These are phyloP conservation scores for Ganoderma resinaceum DNA, from an alignment of 1,284 basidiomycete genomes.

Conservation along the genomic window DNA sequence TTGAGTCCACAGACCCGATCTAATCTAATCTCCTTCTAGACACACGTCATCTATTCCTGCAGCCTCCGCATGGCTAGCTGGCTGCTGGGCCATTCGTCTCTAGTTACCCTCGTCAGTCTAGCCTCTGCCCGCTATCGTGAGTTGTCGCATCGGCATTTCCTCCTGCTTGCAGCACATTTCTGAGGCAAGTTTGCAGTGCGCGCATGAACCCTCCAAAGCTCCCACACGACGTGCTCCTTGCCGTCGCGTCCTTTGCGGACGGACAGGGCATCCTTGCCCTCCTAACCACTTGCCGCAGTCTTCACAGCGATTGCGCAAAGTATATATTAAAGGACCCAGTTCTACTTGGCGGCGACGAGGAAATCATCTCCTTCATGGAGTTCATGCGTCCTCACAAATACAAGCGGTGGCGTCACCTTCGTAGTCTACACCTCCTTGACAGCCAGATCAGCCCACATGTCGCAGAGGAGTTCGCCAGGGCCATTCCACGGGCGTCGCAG, in stretches of 20 bases:
- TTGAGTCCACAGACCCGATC: slow-evolving; percentile 3
- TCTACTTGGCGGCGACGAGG: background rate
- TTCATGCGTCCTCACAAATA: slow-evolving; percentile 16
- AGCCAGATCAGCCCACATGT: background rate
- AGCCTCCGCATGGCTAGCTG: no score
- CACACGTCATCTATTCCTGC: no score
- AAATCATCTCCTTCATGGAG: slow-evolving; percentile 13
- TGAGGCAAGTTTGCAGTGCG: background rate
- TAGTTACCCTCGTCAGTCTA: no score
- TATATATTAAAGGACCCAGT: slow-evolving; percentile 4
- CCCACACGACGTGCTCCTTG: slow-evolving; percentile 13
- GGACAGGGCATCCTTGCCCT: slow-evolving; percentile 4
- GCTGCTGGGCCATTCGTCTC: no score
- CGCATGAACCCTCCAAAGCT: slow-evolving; percentile 3
- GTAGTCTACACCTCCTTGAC: background rate
- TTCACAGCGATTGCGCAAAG: slow-evolving; percentile 13
- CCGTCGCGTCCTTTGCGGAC: slow-evolving; percentile 7
- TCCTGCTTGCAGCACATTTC: background rate
- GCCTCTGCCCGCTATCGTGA: no score
- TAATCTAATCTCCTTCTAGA: slow-evolving; percentile 22
- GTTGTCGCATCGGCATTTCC: no score
- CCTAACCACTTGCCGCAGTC: background rate
- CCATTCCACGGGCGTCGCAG: slow-evolving; percentile 11
- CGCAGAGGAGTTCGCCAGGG: slow-evolving; percentile 10
- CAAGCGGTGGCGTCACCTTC: slow-evolving; percentile 18